Conservation (phyloP, 2,329 filamentous ascomycete genomes). For the Magnaporthales sp. region DNA sequence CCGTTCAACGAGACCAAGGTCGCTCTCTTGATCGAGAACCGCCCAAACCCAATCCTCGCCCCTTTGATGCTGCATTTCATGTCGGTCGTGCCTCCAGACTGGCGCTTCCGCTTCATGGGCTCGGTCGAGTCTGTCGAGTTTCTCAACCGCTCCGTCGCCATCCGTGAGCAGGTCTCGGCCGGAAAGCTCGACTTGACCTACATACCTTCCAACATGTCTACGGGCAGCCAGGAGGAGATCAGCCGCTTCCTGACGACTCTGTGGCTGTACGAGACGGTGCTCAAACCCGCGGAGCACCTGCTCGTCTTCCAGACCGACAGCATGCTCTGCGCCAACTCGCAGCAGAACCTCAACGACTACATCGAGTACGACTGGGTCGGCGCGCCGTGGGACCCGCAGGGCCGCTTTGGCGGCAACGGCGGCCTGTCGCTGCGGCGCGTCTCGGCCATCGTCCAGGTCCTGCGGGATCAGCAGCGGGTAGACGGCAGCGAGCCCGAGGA, state of each 20-base stretch:
- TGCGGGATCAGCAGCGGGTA: constrained; percentile 35
- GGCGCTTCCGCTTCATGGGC: constrained; percentile 49
- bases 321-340: constrained; percentile 45
- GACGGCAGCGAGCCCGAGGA: constrained; percentile 41
- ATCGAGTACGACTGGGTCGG: constrained; percentile 45
- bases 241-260: constrained; percentile 41
- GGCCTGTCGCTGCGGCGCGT: constrained; percentile 44
- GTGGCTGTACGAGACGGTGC: constrained; percentile 41
- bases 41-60: constrained; percentile 37
- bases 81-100: constrained; percentile 45
- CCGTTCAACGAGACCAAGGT: constrained; percentile 42
- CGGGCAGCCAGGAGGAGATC: constrained; percentile 41
- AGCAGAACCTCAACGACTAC: constrained; percentile 37
- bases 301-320: constrained; percentile 47
- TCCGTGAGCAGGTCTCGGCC: constrained; percentile 30
- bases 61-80: constrained; percentile 49
- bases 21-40: constrained; percentile 46
- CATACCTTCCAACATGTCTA: constrained; percentile 43
- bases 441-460: constrained; percentile 41
- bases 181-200: constrained; percentile 42
- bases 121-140: constrained; percentile 33
- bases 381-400: constrained; percentile 35
- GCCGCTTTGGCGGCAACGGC: constrained; percentile 40
- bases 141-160: constrained; percentile 35
- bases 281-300: constrained; percentile 43